Evolutionary conservation across 2,329 filamentous ascomycete species (phyloP).

Genomic region (Zopfia rhizophila): DNA sequence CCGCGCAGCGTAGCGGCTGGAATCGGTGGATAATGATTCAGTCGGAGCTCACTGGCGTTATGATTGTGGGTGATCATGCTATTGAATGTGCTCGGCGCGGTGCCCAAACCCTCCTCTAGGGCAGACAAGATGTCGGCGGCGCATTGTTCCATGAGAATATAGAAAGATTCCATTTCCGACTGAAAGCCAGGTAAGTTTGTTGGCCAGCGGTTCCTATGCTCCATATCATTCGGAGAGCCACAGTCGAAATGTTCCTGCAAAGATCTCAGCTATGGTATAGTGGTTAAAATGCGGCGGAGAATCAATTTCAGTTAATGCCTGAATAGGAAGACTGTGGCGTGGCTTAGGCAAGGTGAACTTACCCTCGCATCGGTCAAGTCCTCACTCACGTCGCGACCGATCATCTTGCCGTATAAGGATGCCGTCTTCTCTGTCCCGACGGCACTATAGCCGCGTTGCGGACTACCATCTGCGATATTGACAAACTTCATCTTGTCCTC

Average conservation of each 20-base stretch:
- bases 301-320: not conserved
- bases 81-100: constrained; percentile 8
- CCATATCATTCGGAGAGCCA: constrained; percentile 4
- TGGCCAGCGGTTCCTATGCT: constrained; percentile 24
- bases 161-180: constrained; percentile 12
- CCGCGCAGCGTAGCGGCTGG: constrained; percentile 8
- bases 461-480: constrained; percentile 4
- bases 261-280: not conserved
- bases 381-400: no score
- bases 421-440: constrained; percentile 9
- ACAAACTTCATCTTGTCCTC: constrained; percentile 5
- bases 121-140: constrained; percentile 5
- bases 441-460: constrained; percentile 15
- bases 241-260: constrained; percentile 18
- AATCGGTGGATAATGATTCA: constrained; percentile 31
- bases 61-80: constrained; percentile 15
- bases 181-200: constrained; percentile 14
- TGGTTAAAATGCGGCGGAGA: not conserved
- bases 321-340: not conserved
- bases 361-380: no score
- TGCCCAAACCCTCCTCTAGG: constrained; percentile 10
- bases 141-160: constrained; percentile 1
- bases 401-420: constrained; percentile 2
- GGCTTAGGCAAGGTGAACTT: constrained; percentile 3
- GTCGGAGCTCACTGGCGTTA: constrained; percentile 25